Conservation (phyloP, 2,329 filamentous ascomycete genomes). For the Trichoderma koningii region DNA sequence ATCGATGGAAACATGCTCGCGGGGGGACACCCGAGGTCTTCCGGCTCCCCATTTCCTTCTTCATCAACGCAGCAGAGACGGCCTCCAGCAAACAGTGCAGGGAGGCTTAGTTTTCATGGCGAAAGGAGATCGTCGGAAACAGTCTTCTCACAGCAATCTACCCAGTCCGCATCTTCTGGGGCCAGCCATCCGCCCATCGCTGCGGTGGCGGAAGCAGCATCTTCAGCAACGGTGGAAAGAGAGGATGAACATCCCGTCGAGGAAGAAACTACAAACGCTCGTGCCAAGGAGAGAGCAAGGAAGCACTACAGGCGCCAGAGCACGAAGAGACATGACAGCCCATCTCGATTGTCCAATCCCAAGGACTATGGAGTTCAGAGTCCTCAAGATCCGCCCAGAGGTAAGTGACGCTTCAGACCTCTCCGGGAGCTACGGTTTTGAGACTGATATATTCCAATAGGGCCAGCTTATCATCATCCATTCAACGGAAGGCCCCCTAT, state of each 20-base stretch:
- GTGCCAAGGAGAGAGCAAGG: constrained; percentile 7
- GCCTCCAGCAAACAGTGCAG: neutral
- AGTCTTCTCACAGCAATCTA: neutral
- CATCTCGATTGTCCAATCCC: constrained; percentile 28
- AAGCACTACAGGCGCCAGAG: constrained; percentile 14
- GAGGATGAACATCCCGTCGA: neutral
- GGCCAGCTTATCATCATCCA: neutral
- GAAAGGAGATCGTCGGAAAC: constrained; percentile 17
- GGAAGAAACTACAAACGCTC: neutral
- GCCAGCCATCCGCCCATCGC: neutral
- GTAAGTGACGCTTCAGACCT: neutral
- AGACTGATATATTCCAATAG: neutral
- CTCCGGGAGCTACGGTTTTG: no score
- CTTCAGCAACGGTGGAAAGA: constrained; percentile 4
- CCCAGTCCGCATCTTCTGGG: constrained; percentile 2
- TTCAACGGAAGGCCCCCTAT: constrained; percentile 9
- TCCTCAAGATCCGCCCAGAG: constrained; percentile 13
- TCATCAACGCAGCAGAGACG: neutral
- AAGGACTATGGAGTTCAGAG: constrained; percentile 21
- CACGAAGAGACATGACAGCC: constrained; percentile 25
- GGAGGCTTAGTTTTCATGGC: neutral
- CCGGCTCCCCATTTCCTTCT: constrained; percentile 16
- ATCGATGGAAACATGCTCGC: constrained; percentile 11
- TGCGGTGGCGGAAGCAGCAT: neutral
- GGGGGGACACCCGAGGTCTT: neutral